Base-by-base conservation (phyloP, 2,329 filamentous ascomycete genomes). In the Calonectria pseudoreteaudii region DNA sequence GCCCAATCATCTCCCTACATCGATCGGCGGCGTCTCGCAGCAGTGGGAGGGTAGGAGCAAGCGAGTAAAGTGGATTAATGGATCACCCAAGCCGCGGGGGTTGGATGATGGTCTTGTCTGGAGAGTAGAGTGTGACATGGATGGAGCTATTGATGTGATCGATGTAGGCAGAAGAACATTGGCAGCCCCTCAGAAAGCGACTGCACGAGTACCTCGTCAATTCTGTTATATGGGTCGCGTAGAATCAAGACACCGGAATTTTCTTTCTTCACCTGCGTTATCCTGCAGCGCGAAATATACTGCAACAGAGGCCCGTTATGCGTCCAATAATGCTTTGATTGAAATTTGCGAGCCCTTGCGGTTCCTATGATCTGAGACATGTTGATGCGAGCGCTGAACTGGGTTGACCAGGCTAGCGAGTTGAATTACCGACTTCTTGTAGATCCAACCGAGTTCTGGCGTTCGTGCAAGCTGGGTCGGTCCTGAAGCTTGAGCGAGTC, bases 401-500 rank as follows among this genome's bases (percentile, higher is more conserved):
- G 47, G 38, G 65, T 38, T 52, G 44, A 71, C 71, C 68, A 64
- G 44, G 50, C 58, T 41, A 69, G 58, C 38, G 44, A 56, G 58
- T 34, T 65, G 31, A 83, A 87, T 85, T 86, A 88, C 84, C 88
- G 86, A 80, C 87, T 90, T 79, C 86, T 86, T 52, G 86, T 82
- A 66, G 89, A 91, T 74, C 90, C 87, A 81, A 88, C 88, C 76
- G 91, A 92, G 80, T 86, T 88, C 83, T 93, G 90, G 78, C 91
- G 89, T 82, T 93, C 91, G 79, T 92, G 90, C 71, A 86, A 81
- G 62, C 83, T 83, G 34, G 88, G 87, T 75, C 89, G 89, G 79
- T 98, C 96, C 83, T 98, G 94, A 81, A 98, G 88, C 84, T 97
- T 95, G 80, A 98, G 89, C 67, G 95, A 96, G 85, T 98, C 95